A percentile compares a stretch with the other conserved stretches of the same genome.
These are phyloP conservation scores for Rostrohypoxylon terebratum DNA, from an alignment of 495 filamentous ascomycete genomes.

Conservation along the genomic window DNA sequence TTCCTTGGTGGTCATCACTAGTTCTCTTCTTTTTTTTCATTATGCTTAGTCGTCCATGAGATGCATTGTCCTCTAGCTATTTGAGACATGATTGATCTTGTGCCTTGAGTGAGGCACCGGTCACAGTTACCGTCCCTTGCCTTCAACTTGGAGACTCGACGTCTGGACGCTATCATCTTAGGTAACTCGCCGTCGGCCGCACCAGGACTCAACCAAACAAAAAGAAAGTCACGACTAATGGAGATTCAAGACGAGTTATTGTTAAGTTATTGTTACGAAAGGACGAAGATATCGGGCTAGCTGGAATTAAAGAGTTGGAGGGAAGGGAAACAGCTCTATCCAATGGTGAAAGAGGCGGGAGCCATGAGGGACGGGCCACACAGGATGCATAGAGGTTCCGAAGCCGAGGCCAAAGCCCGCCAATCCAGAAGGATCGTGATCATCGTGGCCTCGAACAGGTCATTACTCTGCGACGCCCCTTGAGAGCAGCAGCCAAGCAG, in stretches of 20 bases:
- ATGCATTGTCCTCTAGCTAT: slow-evolving; percentile 1
- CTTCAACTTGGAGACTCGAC: slow-evolving; percentile 2
- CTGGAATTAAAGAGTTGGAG: slow-evolving; percentile 15
- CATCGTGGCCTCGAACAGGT: slow-evolving; percentile 11
- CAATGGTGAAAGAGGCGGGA: slow-evolving; percentile 7
- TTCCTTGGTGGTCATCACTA: slow-evolving; percentile 15
- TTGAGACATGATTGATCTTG: slow-evolving; percentile 11
- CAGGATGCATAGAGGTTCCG: slow-evolving; percentile 4
- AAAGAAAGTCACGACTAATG: slow-evolving; percentile 10
- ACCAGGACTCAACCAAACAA: not conserved
- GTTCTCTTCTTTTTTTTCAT: slow-evolving; percentile 2
- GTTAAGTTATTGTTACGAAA: slow-evolving; percentile 15
- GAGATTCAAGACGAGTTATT: slow-evolving; percentile 7
- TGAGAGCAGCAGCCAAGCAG: slow-evolving; percentile 19
- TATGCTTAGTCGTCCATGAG: slow-evolving; percentile 12
- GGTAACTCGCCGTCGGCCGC: slow-evolving; percentile 5
- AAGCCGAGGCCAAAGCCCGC: slow-evolving; percentile 9
- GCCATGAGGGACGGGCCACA: slow-evolving; percentile 8
- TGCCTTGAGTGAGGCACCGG: slow-evolving; percentile 34
- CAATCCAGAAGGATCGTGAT: slow-evolving; percentile 13
- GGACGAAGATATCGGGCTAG: slow-evolving; percentile 12
- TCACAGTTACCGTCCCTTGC: slow-evolving; percentile 8
- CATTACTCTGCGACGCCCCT: slow-evolving; percentile 27
- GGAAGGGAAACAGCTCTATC: slow-evolving; percentile 5
- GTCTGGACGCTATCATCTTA: slow-evolving; percentile 13